Evolutionary conservation across 768 basidiomycete species (phyloP).

Genomic region (Mycena galopus): DNA sequence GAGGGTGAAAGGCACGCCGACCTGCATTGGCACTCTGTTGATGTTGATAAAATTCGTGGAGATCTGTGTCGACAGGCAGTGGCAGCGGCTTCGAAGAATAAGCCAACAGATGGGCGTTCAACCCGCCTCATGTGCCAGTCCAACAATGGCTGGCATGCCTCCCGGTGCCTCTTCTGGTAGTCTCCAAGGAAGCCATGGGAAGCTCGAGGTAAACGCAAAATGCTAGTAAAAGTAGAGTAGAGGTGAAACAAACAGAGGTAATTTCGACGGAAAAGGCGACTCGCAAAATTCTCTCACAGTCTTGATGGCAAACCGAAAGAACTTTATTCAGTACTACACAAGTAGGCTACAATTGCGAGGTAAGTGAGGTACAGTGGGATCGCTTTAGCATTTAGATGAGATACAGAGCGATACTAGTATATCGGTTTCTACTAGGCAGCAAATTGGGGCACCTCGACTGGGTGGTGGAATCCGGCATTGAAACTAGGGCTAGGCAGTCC

Average conservation of each 20-base stretch:
- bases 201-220: too few relatives aligned
- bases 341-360: constrained; percentile 9
- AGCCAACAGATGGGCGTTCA: constrained; percentile 26
- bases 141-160: not conserved
- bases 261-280: not conserved
- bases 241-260: not conserved
- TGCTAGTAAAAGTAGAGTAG: not conserved
- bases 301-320: not conserved
- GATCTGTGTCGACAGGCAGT: constrained; percentile 24
- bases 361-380: not conserved
- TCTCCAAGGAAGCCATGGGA: constrained; percentile 1
- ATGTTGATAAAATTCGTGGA: constrained; percentile 23
- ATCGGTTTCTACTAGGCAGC: constrained; percentile 28
- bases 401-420: constrained; percentile 15
- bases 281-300: not conserved
- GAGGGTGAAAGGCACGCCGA: not conserved
- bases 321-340: constrained; percentile 7
- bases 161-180: constrained; percentile 27
- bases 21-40: constrained; percentile 30
- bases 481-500: constrained; percentile 14
- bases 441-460: constrained; percentile 42
- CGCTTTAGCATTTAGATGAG: constrained; percentile 3
- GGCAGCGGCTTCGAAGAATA: constrained; percentile 27
- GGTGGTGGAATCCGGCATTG: constrained; percentile 31
- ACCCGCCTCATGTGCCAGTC: constrained; percentile 15